Conservation (phyloP, 2,329 filamentous ascomycete species). For the Diplodia intermedia region DNA sequence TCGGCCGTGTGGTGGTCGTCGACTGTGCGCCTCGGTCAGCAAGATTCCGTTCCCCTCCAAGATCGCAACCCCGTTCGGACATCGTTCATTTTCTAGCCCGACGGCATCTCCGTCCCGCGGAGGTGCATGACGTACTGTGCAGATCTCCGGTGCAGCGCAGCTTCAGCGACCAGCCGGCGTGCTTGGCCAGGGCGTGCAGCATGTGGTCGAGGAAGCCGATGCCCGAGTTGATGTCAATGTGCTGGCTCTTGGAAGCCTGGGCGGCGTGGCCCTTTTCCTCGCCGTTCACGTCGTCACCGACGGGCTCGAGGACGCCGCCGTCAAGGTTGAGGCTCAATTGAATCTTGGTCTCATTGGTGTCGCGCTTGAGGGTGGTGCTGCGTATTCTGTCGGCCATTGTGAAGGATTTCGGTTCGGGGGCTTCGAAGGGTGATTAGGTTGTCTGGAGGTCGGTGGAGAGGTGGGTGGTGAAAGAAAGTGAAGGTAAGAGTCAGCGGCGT, state of each 20-base stretch:
- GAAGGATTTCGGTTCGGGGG: background rate
- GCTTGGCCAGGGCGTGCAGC: constrained; percentile 95
- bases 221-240: constrained; percentile 83
- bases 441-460: background rate
- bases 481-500: constrained; percentile 27
- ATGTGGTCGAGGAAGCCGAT: constrained; percentile 99
- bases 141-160: constrained; percentile 86
- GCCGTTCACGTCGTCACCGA: constrained; percentile 43
- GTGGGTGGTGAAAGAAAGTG: background rate
- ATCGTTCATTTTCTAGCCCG: too few relatives aligned
- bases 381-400: constrained; percentile 54
- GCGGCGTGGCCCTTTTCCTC: constrained; percentile 71
- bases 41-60: too few relatives aligned
- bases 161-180: constrained; percentile 89
- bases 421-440: background rate
- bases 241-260: constrained; percentile 83
- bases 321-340: constrained; percentile 91
- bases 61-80: too few relatives aligned
- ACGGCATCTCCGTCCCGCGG: too few relatives aligned
- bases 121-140: constrained; percentile 69
- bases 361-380: constrained; percentile 79
- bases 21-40: constrained; percentile 59
- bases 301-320: constrained; percentile 66
- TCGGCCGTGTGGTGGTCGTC: constrained; percentile 99
- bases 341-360: constrained; percentile 99